Conservation (phyloP, 305 asterid genomes). For the Fraxinus paxiana region DNA sequence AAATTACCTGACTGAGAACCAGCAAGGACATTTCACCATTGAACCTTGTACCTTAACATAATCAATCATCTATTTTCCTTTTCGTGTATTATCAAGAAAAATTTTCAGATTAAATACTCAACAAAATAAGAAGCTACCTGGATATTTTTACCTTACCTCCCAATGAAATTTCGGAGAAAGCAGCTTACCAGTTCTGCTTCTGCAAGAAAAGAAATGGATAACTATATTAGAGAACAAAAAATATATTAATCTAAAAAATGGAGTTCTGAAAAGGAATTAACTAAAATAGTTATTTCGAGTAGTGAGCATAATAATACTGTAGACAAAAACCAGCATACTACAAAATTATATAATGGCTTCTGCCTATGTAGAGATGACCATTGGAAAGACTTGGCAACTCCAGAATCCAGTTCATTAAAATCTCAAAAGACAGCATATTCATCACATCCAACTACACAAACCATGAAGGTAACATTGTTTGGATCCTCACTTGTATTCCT, state of each 20-base stretch:
- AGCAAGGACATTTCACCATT: neutral
- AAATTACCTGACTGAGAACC: neutral
- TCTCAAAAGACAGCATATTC: neutral
- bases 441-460: neutral
- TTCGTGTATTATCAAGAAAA: neutral
- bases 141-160: neutral
- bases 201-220: slow-evolving; percentile 8
- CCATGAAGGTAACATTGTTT: neutral
- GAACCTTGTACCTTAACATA: neutral
- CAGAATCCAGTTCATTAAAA: slow-evolving; percentile 1
- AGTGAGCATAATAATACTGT: neutral
- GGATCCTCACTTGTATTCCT: neutral
- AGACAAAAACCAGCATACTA: neutral
- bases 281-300: neutral
- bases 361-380: neutral
- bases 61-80: neutral
- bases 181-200: neutral
- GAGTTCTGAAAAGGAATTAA: neutral
- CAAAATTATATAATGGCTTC: neutral
- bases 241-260: neutral
- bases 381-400: neutral
- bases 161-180: neutral
- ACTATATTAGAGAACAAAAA: neutral
- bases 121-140: neutral
- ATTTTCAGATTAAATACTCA: neutral